Conservation (phyloP, 768 basidiomycete genomes). For the Kwoniella europaea region DNA sequence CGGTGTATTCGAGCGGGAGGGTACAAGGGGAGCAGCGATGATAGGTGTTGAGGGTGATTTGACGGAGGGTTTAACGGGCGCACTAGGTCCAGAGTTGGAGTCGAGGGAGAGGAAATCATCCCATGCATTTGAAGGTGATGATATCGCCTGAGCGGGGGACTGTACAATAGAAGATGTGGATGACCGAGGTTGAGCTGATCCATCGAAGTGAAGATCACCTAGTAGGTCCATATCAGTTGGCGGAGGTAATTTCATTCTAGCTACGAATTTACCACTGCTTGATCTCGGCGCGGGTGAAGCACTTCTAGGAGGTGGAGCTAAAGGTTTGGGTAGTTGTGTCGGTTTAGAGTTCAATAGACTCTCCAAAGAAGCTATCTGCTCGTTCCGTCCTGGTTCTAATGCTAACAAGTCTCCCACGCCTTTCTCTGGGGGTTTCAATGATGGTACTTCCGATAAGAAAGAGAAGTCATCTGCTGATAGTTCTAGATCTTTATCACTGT, state of each 20-base stretch:
- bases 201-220: constrained; percentile 44
- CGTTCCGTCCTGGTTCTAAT: constrained; percentile 29
- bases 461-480: constrained; percentile 81
- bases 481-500: constrained; percentile 66
- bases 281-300: constrained; percentile 9
- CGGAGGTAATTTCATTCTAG: constrained; percentile 31
- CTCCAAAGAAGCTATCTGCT: constrained; percentile 48
- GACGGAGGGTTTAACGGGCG: neutral
- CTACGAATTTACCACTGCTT: constrained; percentile 30
- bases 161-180: constrained; percentile 1
- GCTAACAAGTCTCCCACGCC: constrained; percentile 64
- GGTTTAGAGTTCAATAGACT: constrained; percentile 42
- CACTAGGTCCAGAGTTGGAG: neutral
- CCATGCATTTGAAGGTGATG: constrained; percentile 28
- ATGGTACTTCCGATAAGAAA: constrained; percentile 64
- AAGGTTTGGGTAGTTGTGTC: constrained; percentile 40
- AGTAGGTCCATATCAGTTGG: constrained; percentile 49
- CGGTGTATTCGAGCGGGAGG: constrained; percentile 21
- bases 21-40: constrained; percentile 13
- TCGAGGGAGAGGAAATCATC: constrained; percentile 30
- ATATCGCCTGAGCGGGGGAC: neutral
- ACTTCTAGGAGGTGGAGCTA: constrained; percentile 48
- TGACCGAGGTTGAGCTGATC: neutral
- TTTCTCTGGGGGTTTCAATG: constrained; percentile 34
- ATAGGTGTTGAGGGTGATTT: neutral